Percentiles rank a stretch among this genome's conserved stretches.
These are phyloP conservation scores for Cucumis variabilis DNA, from an alignment of 331 rosid genomes.

Conservation along the genomic window DNA sequence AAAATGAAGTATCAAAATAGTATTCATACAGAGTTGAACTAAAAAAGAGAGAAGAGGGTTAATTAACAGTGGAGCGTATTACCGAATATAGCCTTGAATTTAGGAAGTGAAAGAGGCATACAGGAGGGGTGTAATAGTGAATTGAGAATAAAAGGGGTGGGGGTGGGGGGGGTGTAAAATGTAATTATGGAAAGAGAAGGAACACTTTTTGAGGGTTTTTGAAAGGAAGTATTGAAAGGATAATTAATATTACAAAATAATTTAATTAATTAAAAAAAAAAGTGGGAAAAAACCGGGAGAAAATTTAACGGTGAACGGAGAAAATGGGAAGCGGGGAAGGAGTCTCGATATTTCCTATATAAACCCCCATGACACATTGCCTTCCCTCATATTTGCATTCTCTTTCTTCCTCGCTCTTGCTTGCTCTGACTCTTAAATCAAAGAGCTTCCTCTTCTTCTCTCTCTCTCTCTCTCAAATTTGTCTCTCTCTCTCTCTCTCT, in stretches of 20 bases:
- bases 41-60: neutral
- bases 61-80: neutral
- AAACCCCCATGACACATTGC: slow-evolving; percentile 64
- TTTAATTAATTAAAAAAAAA: slow-evolving; percentile 27
- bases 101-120: neutral
- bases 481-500: neutral
- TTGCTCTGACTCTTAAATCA: slow-evolving; percentile 33
- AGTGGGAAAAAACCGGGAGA: slow-evolving; percentile 29
- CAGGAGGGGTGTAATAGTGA: neutral
- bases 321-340: slow-evolving; percentile 42
- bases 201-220: slow-evolving; percentile 24
- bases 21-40: neutral
- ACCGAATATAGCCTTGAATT: neutral
- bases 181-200: neutral
- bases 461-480: neutral
- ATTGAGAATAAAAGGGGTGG: neutral
- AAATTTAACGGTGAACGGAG: slow-evolving; percentile 57
- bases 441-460: slow-evolving; percentile 6
- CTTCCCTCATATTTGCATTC: slow-evolving; percentile 58
- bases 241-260: slow-evolving; percentile 28
- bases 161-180: neutral
- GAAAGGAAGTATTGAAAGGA: neutral
- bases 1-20: neutral
- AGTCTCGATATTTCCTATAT: slow-evolving; percentile 80
- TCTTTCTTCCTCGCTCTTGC: slow-evolving; percentile 33